Conservation (phyloP, 306 rosid genomes). For the Lathyrus aphaca region DNA sequence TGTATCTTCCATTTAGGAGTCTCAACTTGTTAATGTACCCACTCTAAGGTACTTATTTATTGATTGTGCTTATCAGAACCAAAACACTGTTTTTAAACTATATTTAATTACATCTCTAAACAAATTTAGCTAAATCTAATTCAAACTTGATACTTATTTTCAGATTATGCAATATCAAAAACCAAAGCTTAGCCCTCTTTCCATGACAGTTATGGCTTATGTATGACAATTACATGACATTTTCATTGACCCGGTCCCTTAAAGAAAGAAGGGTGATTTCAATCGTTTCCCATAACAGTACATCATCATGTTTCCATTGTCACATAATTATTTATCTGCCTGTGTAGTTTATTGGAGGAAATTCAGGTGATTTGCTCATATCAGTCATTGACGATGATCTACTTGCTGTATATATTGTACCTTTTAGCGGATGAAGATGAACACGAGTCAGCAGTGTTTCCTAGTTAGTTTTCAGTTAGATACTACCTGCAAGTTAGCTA, state of each 20-base stretch:
- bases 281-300: constrained; percentile 12
- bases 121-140: constrained; percentile 30
- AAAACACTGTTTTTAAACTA: constrained; percentile 8
- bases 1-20: constrained; percentile 30
- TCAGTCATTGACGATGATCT: background rate
- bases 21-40: constrained; percentile 20
- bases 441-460: background rate
- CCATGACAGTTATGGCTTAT: background rate
- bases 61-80: constrained; percentile 31
- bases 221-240: background rate
- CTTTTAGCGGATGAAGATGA: background rate
- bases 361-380: constrained; percentile 11
- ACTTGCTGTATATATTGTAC: constrained; percentile 41
- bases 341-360: constrained; percentile 18
- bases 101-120: constrained; percentile 1
- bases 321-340: background rate
- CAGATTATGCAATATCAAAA: constrained; percentile 42
- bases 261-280: constrained; percentile 24
- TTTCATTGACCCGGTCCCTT: constrained; percentile 15
- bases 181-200: constrained; percentile 13
- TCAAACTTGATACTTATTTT: constrained; percentile 37
- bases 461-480: background rate
- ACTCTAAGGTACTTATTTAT: constrained; percentile 9
- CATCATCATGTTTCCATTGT: constrained; percentile 11
- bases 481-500: background rate